Conservation (phyloP, 129 eudicot species). For the Saussurea involucrata region DNA sequence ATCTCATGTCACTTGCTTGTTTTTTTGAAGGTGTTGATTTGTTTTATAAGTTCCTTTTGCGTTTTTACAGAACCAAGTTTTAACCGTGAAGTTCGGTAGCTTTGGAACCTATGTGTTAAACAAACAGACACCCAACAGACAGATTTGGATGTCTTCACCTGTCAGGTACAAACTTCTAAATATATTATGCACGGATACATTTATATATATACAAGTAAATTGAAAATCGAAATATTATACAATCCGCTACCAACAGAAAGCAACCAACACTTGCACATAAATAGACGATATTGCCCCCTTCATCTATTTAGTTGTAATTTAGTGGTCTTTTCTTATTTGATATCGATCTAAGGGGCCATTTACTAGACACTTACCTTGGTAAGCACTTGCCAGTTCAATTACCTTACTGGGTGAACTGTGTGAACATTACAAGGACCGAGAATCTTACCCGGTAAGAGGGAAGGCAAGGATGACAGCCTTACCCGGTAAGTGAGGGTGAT, state of each 20-base stretch:
- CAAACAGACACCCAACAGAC: slow-evolving; percentile 98
- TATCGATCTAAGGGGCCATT: not conserved
- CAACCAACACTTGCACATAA: not conserved
- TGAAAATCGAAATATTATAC: too few relatives aligned
- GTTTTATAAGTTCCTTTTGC: slow-evolving; percentile 7
- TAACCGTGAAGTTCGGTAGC: slow-evolving; percentile 87
- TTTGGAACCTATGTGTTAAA: slow-evolving; percentile 92
- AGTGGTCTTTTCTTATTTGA: too few relatives aligned
- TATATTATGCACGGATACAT: too few relatives aligned
- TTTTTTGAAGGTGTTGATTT: not conserved
- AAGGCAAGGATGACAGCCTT: too few relatives aligned
- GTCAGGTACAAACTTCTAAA: slow-evolving; percentile 72
- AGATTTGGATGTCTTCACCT: slow-evolving; percentile 99
- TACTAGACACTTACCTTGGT: too few relatives aligned
- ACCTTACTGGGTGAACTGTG: too few relatives aligned
- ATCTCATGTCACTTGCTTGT: slow-evolving; percentile 7
- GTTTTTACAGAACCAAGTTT: slow-evolving; percentile 76
- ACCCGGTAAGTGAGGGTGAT: too few relatives aligned
- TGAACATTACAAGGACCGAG: too few relatives aligned
- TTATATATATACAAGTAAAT: too few relatives aligned
- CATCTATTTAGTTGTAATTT: not conserved
- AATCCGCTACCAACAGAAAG: not conserved
- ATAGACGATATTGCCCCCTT: not conserved
- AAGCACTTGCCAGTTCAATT: too few relatives aligned
- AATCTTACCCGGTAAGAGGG: too few relatives aligned